phyloP scores from a whole-genome alignment of 179 eudicot genomes.

The Heliamphora ciliata region DNA sequence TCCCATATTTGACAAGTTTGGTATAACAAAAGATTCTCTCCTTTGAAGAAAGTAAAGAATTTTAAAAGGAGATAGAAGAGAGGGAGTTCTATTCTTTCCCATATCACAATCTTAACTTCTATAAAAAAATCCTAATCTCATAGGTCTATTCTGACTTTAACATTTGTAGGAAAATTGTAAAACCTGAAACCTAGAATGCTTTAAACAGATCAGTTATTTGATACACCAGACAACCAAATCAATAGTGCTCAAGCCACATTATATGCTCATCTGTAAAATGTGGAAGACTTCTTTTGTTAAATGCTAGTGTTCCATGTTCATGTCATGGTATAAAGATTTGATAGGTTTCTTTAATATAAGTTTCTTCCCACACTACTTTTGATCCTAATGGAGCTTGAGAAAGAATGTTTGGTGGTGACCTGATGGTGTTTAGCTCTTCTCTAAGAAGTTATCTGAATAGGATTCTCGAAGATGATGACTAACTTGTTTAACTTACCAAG shows the following conservation, averaged over 20 bases:
- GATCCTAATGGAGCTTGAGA: not conserved
- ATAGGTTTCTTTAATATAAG: not conserved
- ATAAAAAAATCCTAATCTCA: not conserved
- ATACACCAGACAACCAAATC: not conserved
- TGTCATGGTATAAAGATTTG: not conserved
- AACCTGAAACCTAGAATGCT: not conserved
- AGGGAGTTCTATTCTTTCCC: not conserved
- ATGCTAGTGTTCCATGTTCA: too few relatives aligned
- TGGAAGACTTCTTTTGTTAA: not conserved
- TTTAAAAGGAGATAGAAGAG: not conserved
- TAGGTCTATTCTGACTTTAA: not conserved
- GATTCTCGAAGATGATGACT: not conserved
- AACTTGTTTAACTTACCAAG: not conserved
- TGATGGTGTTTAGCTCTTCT: not conserved
- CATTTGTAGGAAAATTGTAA: not conserved
- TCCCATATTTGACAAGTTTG: conserved; percentile 85
- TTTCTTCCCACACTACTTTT: not conserved
- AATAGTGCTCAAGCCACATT: not conserved
- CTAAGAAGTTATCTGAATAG: not conserved
- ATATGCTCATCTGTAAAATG: not conserved
- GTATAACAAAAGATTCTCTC: not conserved
- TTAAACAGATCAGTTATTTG: not conserved
- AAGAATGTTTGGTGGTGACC: not conserved
- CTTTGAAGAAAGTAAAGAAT: not conserved
- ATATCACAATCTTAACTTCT: not conserved